phyloP scores from a whole-genome alignment of 1,284 basidiomycete genomes.

The Phaffia rhodozyma region DNA sequence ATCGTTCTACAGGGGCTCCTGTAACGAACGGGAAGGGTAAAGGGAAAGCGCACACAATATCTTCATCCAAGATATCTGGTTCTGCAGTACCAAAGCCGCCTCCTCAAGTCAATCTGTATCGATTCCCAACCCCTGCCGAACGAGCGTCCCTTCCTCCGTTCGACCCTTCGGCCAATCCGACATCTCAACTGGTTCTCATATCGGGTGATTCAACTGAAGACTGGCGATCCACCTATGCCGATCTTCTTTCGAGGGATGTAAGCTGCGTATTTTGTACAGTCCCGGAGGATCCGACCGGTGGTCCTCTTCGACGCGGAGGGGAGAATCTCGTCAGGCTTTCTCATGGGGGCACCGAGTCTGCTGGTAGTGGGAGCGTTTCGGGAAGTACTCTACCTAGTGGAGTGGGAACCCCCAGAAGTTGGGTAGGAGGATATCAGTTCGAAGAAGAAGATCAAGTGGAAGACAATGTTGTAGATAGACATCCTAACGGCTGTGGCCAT shows the following conservation, averaged over 20 bases:
- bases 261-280: constrained; percentile 25
- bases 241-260: constrained; percentile 23
- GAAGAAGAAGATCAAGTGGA: constrained; percentile 33
- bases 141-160: not conserved
- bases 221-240: constrained; percentile 19
- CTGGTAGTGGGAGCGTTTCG: not conserved
- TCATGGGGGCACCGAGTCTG: constrained; percentile 31
- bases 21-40: constrained; percentile 23
- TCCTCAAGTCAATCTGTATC: constrained; percentile 27
- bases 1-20: constrained; percentile 7
- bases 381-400: not conserved
- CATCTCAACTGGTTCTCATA: constrained; percentile 26
- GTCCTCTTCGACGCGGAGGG: constrained; percentile 19
- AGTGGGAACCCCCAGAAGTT: constrained; percentile 29
- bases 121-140: constrained; percentile 29
- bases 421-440: constrained; percentile 24
- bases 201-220: constrained; percentile 22
- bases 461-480: constrained; percentile 27
- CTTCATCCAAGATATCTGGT: constrained; percentile 4
- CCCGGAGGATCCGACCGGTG: constrained; percentile 22
- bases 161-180: not conserved
- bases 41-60: constrained; percentile 8
- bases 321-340: constrained; percentile 29
- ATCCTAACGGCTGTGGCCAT: constrained; percentile 34
- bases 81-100: constrained; percentile 8